Base-by-base conservation (phyloP, 2,329 filamentous ascomycete genomes). In the Claviceps lovelessii region DNA sequence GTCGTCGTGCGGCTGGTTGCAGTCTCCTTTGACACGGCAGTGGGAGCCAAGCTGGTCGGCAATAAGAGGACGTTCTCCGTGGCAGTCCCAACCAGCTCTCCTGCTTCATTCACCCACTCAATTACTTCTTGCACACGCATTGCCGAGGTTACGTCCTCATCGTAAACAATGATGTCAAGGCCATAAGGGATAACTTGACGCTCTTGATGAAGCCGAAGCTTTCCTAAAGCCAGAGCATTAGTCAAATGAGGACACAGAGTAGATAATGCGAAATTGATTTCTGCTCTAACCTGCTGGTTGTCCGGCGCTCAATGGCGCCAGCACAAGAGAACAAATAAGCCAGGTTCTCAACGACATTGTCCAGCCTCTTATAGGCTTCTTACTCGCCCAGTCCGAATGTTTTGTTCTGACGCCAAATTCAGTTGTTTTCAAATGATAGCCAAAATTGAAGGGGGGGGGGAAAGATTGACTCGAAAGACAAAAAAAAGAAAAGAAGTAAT, bases 21-120 rank as follows among this genome's bases (percentile, higher is more conserved):
- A 4, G 56, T 48, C 42, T 52, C 52, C 35, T 53, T 51, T 8
- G 52, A 23, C 31, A 41, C 15, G n/a, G 48, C 49, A 37, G 17
- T 28, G 8, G 39, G 49, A 53, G 52, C 52, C 51, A 60, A 50
- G 51, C 56, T 58, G 11, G 52, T 52, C 19, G 56, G 56, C 33
- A 58, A 49, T 13, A 57, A 54, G 54, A 64, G 55, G 54, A 73
- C 64, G n/a, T 63, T 64, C 51, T 72, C 67, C 13, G 67, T 73
- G 19, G 64, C 62, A 8, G 72, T 77, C 45, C 70, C 72, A 57
- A 81, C 59, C 3, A 74, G 70, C n/a, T 74, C 70, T 54, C 80
- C 80, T 55, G 76, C 65, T 59, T 77, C 68, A 62, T 86, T 75
- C 49, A 85, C 78, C 67, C 78, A 85, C 61, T 85, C 74, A 33